Evolutionary conservation across 2,329 filamentous ascomycete species (phyloP).

Genomic region (Cladobotryum mycophilum): DNA sequence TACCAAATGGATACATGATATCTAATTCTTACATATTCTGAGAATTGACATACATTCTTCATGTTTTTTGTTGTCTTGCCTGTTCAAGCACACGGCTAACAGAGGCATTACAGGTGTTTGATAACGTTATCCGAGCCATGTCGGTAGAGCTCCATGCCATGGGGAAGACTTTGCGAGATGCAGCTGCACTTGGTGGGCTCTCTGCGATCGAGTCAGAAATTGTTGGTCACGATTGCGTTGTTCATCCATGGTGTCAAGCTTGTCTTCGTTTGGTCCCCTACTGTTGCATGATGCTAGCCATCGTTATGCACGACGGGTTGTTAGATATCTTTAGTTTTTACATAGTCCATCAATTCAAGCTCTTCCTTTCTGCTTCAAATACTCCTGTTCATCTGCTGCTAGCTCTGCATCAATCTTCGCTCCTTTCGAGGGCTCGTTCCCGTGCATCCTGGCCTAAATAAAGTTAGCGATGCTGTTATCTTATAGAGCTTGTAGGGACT

Average conservation of each 20-base stretch:
- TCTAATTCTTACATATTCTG: conserved; percentile 99
- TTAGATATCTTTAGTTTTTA: not conserved
- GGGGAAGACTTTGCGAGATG: not conserved
- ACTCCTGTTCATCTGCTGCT: conserved; percentile 60
- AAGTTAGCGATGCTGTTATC: conserved; percentile 4
- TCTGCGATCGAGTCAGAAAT: too few relatives aligned
- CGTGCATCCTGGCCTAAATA: conserved; percentile 54
- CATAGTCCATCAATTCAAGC: conserved; percentile 8
- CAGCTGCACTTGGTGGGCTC: too few relatives aligned
- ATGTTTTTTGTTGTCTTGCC: conserved; percentile 6
- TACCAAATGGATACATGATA: conserved; percentile 76
- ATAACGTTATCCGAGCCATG: not conserved
- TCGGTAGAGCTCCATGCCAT: not conserved
- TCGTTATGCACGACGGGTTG: too few relatives aligned
- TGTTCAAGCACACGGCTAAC: conserved; percentile 6
- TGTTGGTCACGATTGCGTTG: too few relatives aligned
- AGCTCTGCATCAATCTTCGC: conserved; percentile 67
- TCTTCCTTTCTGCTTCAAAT: conserved; percentile 52
- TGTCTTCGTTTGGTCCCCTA: too few relatives aligned
- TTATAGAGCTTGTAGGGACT: too few relatives aligned
- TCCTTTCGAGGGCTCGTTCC: conserved; percentile 66
- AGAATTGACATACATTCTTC: conserved; percentile 33
- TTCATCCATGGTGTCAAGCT: too few relatives aligned
- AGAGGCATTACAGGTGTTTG: not conserved
- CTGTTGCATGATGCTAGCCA: too few relatives aligned